These are phyloP conservation scores for Kodamaea neixiangensis DNA, from an alignment of 805 yeast species.

Conservation along the genomic window DNA sequence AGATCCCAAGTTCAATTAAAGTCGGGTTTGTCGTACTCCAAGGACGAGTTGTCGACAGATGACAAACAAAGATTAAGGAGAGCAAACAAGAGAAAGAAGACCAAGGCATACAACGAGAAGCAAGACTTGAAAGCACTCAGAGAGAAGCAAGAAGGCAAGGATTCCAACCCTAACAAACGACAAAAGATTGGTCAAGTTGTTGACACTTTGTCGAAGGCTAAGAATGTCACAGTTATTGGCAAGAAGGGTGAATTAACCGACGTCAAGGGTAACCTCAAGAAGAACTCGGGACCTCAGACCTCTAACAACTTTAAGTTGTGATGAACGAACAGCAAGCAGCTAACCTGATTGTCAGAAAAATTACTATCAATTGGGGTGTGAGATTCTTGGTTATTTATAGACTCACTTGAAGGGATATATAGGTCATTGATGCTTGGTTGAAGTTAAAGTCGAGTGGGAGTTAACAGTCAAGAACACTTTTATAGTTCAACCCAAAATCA, in stretches of 20 bases:
- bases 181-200: slow-evolving; percentile 63
- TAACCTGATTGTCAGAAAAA: not conserved
- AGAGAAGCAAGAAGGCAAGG: slow-evolving; percentile 28
- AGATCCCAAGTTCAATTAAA: slow-evolving; percentile 61
- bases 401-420: not conserved
- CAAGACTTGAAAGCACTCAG: slow-evolving; percentile 29
- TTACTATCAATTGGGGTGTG: not conserved
- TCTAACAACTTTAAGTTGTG: slow-evolving; percentile 32
- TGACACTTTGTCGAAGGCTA: slow-evolving; percentile 69
- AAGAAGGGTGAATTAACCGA: slow-evolving; percentile 75
- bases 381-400: not conserved
- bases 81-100: slow-evolving; percentile 78
- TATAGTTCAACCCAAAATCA: not conserved
- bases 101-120: slow-evolving; percentile 50
- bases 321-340: not conserved
- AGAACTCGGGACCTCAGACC: slow-evolving; percentile 35
- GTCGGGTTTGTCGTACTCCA: slow-evolving; percentile 78
- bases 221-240: slow-evolving; percentile 77
- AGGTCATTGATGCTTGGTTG: not conserved
- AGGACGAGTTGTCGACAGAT: slow-evolving; percentile 78
- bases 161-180: slow-evolving; percentile 40
- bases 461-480: not conserved
- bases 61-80: slow-evolving; percentile 87
- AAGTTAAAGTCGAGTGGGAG: not conserved
- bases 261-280: slow-evolving; percentile 65